Conservation (phyloP, 306 rosid species). For the Urtica urens region DNA sequence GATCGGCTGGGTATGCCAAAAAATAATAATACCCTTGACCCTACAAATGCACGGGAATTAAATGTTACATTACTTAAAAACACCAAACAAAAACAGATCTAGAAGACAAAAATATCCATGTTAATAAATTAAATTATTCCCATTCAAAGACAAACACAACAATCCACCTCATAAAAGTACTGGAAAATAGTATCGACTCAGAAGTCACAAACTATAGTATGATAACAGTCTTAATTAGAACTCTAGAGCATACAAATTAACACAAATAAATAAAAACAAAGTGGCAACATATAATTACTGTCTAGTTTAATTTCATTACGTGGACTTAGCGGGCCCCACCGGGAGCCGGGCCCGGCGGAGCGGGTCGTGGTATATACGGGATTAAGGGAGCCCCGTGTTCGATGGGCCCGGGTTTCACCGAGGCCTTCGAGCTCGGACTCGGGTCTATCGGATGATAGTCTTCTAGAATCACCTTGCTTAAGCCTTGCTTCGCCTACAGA, state of each 20-base stretch:
- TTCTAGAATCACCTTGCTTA: slow-evolving; percentile 23
- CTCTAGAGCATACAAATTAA: no score
- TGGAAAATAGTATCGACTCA: no score
- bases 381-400: slow-evolving; percentile 62
- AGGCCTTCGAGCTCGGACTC: slow-evolving; percentile 36
- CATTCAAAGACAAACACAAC: no score
- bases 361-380: slow-evolving; percentile 61
- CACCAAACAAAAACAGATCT: no score
- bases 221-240: no score
- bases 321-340: slow-evolving; percentile 14
- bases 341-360: slow-evolving; percentile 32
- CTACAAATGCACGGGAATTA: no score
- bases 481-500: slow-evolving; percentile 2
- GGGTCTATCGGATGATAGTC: slow-evolving; percentile 66
- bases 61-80: no score
- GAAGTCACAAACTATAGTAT: no score
- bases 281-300: slow-evolving; percentile 2
- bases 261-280: no score
- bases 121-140: no score
- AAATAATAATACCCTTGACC: background rate
- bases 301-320: background rate
- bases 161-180: no score
- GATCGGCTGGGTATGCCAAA: background rate
- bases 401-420: slow-evolving; percentile 45
- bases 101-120: no score